Evolutionary conservation across 148 eudicot species (phyloP).

Genomic region (Rhododendron vialii): DNA sequence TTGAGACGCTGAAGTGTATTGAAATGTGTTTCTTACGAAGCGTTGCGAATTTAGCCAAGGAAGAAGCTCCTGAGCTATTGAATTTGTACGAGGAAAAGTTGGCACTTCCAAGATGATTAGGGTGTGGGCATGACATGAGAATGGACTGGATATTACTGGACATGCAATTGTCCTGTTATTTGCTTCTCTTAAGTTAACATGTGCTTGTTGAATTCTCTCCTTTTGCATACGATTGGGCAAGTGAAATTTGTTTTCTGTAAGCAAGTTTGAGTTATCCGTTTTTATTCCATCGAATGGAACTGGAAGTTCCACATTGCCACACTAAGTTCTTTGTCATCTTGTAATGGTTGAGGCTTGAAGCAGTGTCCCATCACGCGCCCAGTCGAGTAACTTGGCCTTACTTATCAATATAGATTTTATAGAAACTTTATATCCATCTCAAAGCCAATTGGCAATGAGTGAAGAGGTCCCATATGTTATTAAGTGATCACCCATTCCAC

Average conservation of each 20-base stretch:
- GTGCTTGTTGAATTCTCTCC: not conserved
- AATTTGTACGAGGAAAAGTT: not conserved
- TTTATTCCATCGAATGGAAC: not conserved
- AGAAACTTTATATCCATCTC: too few species aligned
- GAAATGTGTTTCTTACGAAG: not conserved
- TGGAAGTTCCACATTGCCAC: not conserved
- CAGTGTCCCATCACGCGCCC: not conserved
- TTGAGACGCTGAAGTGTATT: not conserved
- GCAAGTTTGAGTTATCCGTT: not conserved
- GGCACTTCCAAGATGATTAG: not conserved
- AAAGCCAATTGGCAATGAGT: too few species aligned
- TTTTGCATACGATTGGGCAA: not conserved
- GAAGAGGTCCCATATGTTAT: too few species aligned
- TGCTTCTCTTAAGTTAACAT: not conserved
- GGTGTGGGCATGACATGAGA: not conserved
- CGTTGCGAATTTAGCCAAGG: not conserved
- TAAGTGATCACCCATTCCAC: too few species aligned
- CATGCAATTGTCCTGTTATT: not conserved
- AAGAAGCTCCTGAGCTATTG: constrained; percentile 2
- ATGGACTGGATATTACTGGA: not conserved
- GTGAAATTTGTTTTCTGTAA: not conserved
- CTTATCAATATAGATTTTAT: not conserved
- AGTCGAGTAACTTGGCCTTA: not conserved
- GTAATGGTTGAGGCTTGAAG: not conserved
- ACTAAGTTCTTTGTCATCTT: not conserved